A percentile compares a stretch with the other conserved stretches of the same genome.
phyloP scores from a whole-genome alignment of 2,329 filamentous ascomycete species.

The Xylaria sp. region DNA sequence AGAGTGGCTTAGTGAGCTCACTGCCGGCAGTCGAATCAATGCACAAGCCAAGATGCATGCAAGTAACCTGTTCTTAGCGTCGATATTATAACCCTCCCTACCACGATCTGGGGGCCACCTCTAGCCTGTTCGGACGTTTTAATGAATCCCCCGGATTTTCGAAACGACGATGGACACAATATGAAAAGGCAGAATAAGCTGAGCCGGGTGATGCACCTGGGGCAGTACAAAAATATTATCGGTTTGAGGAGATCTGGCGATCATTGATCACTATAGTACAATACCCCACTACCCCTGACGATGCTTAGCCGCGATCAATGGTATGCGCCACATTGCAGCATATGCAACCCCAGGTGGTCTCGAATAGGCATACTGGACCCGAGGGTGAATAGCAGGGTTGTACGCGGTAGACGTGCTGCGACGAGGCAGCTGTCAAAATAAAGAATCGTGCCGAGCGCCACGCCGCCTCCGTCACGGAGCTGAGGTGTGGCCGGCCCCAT shows the following conservation, averaged over 20 bases:
- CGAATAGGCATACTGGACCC: background rate
- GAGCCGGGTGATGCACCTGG: conserved; percentile 8
- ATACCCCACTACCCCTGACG: conserved; percentile 27
- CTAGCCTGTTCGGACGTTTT: conserved; percentile 22
- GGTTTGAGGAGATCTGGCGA: conserved; percentile 29
- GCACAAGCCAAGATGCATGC: background rate
- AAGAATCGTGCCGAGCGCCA: conserved; percentile 10
- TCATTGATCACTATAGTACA: conserved; percentile 12
- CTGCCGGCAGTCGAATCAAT: conserved; percentile 7
- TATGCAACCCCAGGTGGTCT: background rate
- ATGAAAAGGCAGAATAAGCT: conserved; percentile 8
- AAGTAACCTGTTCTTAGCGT: background rate
- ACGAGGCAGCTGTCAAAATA: too few species aligned
- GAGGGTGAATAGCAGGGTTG: too few species aligned
- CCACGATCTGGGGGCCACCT: background rate
- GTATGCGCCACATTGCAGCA: conserved; percentile 14
- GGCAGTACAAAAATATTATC: background rate
- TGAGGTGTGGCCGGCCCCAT: conserved; percentile 10
- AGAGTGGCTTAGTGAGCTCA: background rate
- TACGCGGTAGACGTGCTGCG: too few species aligned
- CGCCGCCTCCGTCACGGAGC: conserved; percentile 28
- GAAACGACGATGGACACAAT: conserved; percentile 29
- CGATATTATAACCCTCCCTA: background rate
- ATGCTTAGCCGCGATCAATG: conserved; percentile 1
- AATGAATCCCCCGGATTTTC: conserved; percentile 36